Evolutionary conservation across 2,329 filamentous ascomycete genomes (phyloP), one percentile per base, ranked within the genome.

Genomic region (Diaporthe destruens): DNA sequence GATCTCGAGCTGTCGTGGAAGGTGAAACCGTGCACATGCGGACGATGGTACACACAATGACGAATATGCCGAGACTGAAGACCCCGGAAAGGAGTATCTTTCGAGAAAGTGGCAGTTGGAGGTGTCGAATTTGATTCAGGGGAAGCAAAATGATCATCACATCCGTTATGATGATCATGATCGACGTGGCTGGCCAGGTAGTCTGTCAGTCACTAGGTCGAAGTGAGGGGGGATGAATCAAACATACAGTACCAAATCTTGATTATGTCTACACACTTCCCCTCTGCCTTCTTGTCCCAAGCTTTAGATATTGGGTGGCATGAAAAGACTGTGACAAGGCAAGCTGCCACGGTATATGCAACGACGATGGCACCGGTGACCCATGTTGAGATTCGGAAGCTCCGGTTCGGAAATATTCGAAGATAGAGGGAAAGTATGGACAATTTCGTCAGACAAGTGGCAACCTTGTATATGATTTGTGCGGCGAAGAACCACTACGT

Each of bases 401-500:
- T 66, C 14, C 47, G 47, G 14, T 39, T 53, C 1, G 61, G 61
- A 8, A 66, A 66, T 39, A 66, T 66, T 6, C 72, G 69, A 0
- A 73, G 72, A 7, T 73, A 73, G 12, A 73, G 42, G 7, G 51
- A 16, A 14, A 51, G 44, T 11, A 73, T 73, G 6, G 72, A 73
- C 12, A 73, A 39, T 49, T 73, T 73, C 16, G 72, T 73, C 55
- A 75, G 32, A 25, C 74, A 75, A n/a, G 65, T 71, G 20, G 65
- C 73, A 51, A 74, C 32, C 63, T 75, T 75, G 71, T 75, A 75
- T 5, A 75, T 67, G 36, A 75, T 61, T 36, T 75, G 74, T 7
- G 74, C 73, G 4, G 72, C 74, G 69, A 75, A 75, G 68, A 75
- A 75, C 70, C 71, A 75, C 74, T 75, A 29, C 16, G 14, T 18